Conservation (phyloP, 2,329 filamentous ascomycete species). For the Colletotrichum sp. region DNA sequence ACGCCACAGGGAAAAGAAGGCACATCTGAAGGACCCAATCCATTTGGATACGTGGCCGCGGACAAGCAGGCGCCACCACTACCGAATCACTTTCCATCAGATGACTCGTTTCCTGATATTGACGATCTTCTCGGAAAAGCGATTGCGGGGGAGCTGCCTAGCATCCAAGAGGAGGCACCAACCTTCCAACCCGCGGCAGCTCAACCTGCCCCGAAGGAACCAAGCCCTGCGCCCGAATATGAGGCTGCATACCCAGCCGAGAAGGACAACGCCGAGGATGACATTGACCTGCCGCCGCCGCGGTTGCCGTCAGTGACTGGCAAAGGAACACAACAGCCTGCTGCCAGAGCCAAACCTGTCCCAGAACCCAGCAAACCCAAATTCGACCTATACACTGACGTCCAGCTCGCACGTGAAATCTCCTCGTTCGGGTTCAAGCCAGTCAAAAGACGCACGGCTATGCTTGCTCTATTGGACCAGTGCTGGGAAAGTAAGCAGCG, state of each 20-base stretch:
- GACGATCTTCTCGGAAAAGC: slow-evolving; percentile 4
- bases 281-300: not conserved
- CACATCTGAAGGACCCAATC: slow-evolving; percentile 31
- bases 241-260: not conserved
- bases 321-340: not conserved
- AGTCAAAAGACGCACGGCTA: slow-evolving; percentile 69
- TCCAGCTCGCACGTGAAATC: slow-evolving; percentile 67
- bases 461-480: slow-evolving; percentile 72
- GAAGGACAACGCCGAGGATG: not conserved
- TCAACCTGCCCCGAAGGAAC: not conserved
- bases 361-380: slow-evolving; percentile 47
- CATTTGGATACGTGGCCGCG: slow-evolving; percentile 39
- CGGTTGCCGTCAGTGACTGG: not conserved
- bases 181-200: not conserved
- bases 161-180: not conserved
- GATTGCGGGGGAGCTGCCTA: not conserved
- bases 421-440: slow-evolving; percentile 74
- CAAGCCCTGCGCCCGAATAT: not conserved
- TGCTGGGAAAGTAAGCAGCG: slow-evolving; percentile 69
- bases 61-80: not conserved
- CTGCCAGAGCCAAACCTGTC: not conserved
- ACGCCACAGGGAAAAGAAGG: slow-evolving; percentile 35
- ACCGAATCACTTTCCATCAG: not conserved
- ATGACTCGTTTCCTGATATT: slow-evolving; percentile 14
- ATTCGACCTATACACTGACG: slow-evolving; percentile 66